A percentile compares a stretch with the other conserved stretches of the same genome.
phyloP scores from a whole-genome alignment of 1,284 basidiomycete genomes.

The Tremellales sp. region DNA sequence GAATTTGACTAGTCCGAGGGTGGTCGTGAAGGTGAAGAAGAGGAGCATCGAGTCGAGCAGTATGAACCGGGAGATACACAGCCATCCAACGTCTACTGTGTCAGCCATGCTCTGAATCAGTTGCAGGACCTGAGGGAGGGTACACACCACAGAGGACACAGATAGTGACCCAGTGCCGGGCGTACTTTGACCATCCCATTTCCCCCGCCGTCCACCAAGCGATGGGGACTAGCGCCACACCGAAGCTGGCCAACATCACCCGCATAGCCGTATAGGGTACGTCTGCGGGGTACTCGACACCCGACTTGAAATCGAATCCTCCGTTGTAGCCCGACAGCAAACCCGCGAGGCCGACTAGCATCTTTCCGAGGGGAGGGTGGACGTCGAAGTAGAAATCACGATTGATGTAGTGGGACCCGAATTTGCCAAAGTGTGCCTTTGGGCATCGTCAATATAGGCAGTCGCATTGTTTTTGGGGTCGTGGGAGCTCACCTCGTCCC shows the following conservation, averaged over 20 bases:
- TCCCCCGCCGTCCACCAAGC: constrained; percentile 97
- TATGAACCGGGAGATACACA: constrained; percentile 95
- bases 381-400: constrained; percentile 58
- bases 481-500: constrained; percentile 77
- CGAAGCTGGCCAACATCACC: constrained; percentile 88
- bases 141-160: constrained; percentile 85
- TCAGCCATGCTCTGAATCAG: background rate
- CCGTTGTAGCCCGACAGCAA: constrained; percentile 89
- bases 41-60: constrained; percentile 96
- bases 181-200: constrained; percentile 83
- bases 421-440: constrained; percentile 92
- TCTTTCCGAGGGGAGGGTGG: constrained; percentile 97
- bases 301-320: constrained; percentile 90
- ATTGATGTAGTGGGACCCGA: constrained; percentile 83
- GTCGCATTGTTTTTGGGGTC: background rate
- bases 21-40: constrained; percentile 96
- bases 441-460: background rate
- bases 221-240: constrained; percentile 90
- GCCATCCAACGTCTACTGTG: constrained; percentile 80
- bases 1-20: constrained; percentile 92
- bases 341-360: constrained; percentile 93
- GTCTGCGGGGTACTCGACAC: constrained; percentile 72
- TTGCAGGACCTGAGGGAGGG: background rate
- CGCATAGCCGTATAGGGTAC: constrained; percentile 95
- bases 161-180: constrained; percentile 84